A percentile compares a stretch with the other conserved stretches of the same genome.
Conservation (phyloP, 2,329 filamentous ascomycete genomes). For the Capronia epimyces region DNA sequence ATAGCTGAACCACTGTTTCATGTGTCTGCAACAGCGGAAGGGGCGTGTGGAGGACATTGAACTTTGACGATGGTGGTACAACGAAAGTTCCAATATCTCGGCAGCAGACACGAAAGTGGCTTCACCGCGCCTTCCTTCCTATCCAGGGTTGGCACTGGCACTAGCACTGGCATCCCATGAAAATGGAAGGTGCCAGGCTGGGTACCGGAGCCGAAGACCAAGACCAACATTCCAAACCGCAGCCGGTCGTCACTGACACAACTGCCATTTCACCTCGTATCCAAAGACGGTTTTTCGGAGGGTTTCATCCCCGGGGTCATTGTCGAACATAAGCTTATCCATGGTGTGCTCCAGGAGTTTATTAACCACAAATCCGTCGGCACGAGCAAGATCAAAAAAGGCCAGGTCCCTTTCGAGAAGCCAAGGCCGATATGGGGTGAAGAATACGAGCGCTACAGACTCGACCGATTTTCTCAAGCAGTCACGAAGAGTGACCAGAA, state of each 20-base stretch:
- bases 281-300: constrained; percentile 77
- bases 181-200: constrained; percentile 2
- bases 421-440: constrained; percentile 92
- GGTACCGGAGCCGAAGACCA: neutral
- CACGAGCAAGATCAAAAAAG: constrained; percentile 74
- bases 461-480: constrained; percentile 55
- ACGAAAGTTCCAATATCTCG: too few species aligned
- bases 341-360: constrained; percentile 76
- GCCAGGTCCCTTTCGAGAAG: constrained; percentile 74
- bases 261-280: constrained; percentile 63
- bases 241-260: neutral
- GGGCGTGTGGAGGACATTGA: neutral
- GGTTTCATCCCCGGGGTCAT: constrained; percentile 78
- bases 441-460: constrained; percentile 76
- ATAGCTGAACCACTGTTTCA: neutral
- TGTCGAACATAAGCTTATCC: constrained; percentile 82
- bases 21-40: neutral
- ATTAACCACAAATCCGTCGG: constrained; percentile 67
- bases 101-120: neutral
- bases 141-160: too few species aligned
- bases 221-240: neutral
- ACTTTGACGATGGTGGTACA: too few species aligned
- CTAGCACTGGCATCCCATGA: too few species aligned
- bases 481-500: constrained; percentile 65
- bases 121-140: neutral